Base-by-base conservation (phyloP, 139 green algal genomes). In the Trebouxia sp. region DNA sequence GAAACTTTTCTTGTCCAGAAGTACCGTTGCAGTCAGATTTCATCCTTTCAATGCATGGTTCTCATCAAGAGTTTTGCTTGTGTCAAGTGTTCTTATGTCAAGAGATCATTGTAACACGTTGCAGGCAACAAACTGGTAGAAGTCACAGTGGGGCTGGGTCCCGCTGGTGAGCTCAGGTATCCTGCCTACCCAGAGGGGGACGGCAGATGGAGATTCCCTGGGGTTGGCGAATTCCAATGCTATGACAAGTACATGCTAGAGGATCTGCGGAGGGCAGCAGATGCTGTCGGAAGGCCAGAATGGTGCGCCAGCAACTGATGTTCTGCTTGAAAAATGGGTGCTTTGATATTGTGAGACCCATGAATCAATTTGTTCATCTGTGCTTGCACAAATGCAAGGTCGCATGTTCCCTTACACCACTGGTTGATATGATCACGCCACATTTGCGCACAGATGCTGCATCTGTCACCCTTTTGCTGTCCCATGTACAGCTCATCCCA, bases 181-280 rank as follows among this genome's bases (percentile, higher is more conserved):
- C 97, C 97, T 3, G 91, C 94, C 0, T 99, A 99, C 83, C 97
- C 96, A 17, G 95, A 98, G 76, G 94, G 94, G 3, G 93, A 97
- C 67, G 94, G 93, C 5, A 88, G 93, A 28, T 99, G 96, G 96
- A 88, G 93, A 26, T 99, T 99, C 81, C 96, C 96, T 8, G 96
- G 96, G 12, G 94, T 99, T 22, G 96, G 96, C 28, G 94, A 99
- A 87, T 99, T 99, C 88, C 96, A 99, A 88, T 99, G 96, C 90
- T 98, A 98, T 82, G 96, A 99, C 89, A 90, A 89, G 82, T 98
- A 97, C 91, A 98, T 99, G 96, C 91, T 99, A 22, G 85, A 81
- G 17, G 84, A 90, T 80, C 81, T 99, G 72, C 77, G 82, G 32
- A 56, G 69, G 14, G 81, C 86, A 39, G 96, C 96, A 6, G 76